A percentile compares a stretch with the other conserved stretches of the same genome.
phyloP scores from a whole-genome alignment of 208 protist genomes.

The Vickermania spadyakhi region DNA sequence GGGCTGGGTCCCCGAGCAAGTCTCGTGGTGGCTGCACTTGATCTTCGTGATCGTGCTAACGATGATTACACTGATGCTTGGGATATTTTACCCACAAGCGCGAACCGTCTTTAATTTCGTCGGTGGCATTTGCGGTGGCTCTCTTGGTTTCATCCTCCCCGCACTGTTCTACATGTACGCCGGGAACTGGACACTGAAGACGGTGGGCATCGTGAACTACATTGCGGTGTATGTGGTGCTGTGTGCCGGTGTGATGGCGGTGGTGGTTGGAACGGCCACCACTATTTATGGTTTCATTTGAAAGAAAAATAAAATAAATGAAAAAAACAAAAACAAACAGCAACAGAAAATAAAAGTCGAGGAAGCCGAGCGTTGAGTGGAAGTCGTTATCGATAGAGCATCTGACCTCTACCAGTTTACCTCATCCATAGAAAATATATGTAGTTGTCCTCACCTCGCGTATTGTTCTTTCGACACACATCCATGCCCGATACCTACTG shows the following conservation, averaged over 20 bases:
- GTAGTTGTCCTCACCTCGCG: too few species aligned
- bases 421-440: too few species aligned
- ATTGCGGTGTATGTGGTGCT: conserved; percentile 11
- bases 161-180: conserved; percentile 21
- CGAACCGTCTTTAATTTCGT: conserved; percentile 29
- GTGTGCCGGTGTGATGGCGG: conserved; percentile 8
- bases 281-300: conserved; percentile 2
- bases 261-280: conserved; percentile 13
- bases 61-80: conserved; percentile 13
- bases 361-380: background rate
- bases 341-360: background rate
- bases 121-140: conserved; percentile 18
- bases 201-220: conserved; percentile 11
- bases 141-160: conserved; percentile 26
- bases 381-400: too few species aligned
- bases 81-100: conserved; percentile 22
- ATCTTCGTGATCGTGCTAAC: conserved; percentile 8
- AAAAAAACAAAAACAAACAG: background rate
- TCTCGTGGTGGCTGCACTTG: conserved; percentile 8
- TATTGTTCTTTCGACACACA: too few species aligned
- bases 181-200: conserved; percentile 5
- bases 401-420: too few species aligned
- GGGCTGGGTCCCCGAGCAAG: conserved; percentile 3
- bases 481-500: too few species aligned
- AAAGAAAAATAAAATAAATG: background rate